A percentile compares a stretch with the other conserved stretches of the same genome.
These are phyloP conservation scores for Blumeriella jaapii DNA, from an alignment of 2,329 filamentous ascomycete species.

Conservation along the genomic window DNA sequence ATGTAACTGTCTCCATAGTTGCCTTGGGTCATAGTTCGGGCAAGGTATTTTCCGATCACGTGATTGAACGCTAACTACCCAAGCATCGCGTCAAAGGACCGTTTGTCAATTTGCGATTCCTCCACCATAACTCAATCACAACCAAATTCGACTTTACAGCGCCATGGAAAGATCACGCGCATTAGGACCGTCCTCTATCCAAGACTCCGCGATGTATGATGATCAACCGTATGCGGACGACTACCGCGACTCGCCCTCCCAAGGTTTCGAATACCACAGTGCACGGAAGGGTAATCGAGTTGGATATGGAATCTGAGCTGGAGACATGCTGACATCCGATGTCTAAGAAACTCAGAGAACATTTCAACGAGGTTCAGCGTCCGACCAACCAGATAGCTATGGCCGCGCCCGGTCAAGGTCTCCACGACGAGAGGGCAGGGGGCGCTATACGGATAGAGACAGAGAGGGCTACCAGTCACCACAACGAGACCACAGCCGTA, in stretches of 20 bases:
- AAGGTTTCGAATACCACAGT: conserved; percentile 24
- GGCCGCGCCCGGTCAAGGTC: conserved; percentile 29
- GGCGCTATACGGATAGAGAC: conserved; percentile 27
- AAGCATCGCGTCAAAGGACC: too few relatives aligned
- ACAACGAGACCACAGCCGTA: conserved; percentile 22
- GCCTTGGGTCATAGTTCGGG: too few relatives aligned
- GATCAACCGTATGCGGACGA: conserved; percentile 26
- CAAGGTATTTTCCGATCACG: too few relatives aligned
- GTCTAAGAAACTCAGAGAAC: conserved; percentile 26
- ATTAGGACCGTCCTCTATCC: conserved; percentile 12
- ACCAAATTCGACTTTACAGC: background rate
- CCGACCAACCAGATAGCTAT: conserved; percentile 22
- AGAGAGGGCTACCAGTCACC: conserved; percentile 26
- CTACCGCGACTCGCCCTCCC: conserved; percentile 15
- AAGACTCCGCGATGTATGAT: conserved; percentile 34
- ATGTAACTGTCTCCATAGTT: too few relatives aligned
- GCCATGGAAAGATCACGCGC: conserved; percentile 18
- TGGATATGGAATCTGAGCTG: conserved; percentile 19
- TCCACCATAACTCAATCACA: background rate
- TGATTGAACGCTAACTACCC: background rate
- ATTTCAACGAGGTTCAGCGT: conserved; percentile 20
- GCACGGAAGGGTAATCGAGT: conserved; percentile 29
- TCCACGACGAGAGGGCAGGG: conserved; percentile 25
- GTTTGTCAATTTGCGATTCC: too few relatives aligned
- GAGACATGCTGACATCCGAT: conserved; percentile 27